phyloP scores from a whole-genome alignment of 192 early-diverging fungal species.

The Entomortierella chlamydospora region DNA sequence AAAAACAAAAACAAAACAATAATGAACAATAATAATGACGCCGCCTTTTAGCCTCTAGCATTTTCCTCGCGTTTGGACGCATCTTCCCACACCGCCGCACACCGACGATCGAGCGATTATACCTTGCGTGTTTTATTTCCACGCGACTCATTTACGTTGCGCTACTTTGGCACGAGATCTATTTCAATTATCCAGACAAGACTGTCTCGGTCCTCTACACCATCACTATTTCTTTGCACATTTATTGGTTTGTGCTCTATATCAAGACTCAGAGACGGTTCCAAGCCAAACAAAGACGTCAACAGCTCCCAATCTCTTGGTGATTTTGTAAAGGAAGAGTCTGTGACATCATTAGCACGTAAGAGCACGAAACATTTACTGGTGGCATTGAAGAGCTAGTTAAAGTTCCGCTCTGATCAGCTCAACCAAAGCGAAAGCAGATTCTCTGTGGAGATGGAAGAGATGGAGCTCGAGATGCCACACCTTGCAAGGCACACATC shows the following conservation, averaged over 20 bases:
- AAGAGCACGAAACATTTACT: no score
- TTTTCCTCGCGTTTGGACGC: conserved; percentile 47
- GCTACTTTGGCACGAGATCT: conserved; percentile 50
- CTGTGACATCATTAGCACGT: neutral
- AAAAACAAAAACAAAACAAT: neutral
- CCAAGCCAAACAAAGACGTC: conserved; percentile 17
- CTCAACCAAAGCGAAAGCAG: neutral
- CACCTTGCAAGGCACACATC: neutral
- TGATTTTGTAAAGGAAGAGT: conserved; percentile 7
- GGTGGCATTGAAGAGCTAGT: no score
- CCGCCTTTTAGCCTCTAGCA: conserved; percentile 34
- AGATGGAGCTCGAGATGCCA: neutral
- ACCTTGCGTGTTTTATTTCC: conserved; percentile 22
- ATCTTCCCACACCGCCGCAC: conserved; percentile 48
- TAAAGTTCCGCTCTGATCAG: neutral
- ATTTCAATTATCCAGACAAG: conserved; percentile 50
- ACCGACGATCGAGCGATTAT: conserved; percentile 19
- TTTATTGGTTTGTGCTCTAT: conserved; percentile 51
- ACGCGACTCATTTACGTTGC: conserved; percentile 38
- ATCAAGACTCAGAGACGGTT: conserved; percentile 28
- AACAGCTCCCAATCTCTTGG: conserved; percentile 19
- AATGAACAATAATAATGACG: neutral
- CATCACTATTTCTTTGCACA: conserved; percentile 32
- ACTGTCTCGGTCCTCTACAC: conserved; percentile 43
- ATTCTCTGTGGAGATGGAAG: neutral